These are phyloP conservation scores for Coniochaeta ligniaria DNA, from an alignment of 2,329 filamentous ascomycete species.

Conservation along the genomic window DNA sequence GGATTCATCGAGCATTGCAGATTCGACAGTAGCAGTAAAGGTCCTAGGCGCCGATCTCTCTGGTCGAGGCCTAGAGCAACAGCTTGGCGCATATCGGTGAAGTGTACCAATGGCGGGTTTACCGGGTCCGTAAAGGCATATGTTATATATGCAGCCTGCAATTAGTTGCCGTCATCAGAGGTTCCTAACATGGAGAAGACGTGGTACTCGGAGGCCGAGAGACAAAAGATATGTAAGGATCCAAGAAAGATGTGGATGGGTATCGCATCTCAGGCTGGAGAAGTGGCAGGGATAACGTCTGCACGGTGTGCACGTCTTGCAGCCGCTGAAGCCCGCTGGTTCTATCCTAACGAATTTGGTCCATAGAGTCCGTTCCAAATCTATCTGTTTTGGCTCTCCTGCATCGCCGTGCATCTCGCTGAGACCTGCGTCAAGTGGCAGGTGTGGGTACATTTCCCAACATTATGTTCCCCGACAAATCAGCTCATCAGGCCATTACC, in stretches of 20 bases:
- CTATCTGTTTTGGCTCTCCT: slow-evolving; percentile 5
- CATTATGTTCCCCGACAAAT: not conserved
- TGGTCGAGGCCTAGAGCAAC: not conserved
- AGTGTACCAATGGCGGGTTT: not conserved
- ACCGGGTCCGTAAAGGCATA: not conserved
- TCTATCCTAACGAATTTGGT: not conserved
- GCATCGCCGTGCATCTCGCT: slow-evolving; percentile 3
- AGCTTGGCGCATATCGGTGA: not conserved
- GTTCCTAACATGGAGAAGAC: not conserved
- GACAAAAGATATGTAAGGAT: not conserved
- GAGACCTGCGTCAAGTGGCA: not conserved
- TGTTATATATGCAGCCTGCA: not conserved
- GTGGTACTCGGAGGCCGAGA: not conserved
- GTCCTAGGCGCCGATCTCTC: not conserved
- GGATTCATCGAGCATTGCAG: not conserved
- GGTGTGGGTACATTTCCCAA: not conserved
- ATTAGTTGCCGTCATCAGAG: not conserved
- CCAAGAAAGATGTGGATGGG: not conserved
- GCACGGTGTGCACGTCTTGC: not conserved
- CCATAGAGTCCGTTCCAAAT: not conserved
- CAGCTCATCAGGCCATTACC: slow-evolving; percentile 20
- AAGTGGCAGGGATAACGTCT: not conserved
- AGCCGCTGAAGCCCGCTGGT: not conserved
- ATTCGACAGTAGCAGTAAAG: not conserved
- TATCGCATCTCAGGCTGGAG: not conserved